A percentile compares a stretch with the other conserved stretches of the same genome.
phyloP scores from a whole-genome alignment of 805 yeast genomes.

The Myxozyma vanderwaltii region DNA sequence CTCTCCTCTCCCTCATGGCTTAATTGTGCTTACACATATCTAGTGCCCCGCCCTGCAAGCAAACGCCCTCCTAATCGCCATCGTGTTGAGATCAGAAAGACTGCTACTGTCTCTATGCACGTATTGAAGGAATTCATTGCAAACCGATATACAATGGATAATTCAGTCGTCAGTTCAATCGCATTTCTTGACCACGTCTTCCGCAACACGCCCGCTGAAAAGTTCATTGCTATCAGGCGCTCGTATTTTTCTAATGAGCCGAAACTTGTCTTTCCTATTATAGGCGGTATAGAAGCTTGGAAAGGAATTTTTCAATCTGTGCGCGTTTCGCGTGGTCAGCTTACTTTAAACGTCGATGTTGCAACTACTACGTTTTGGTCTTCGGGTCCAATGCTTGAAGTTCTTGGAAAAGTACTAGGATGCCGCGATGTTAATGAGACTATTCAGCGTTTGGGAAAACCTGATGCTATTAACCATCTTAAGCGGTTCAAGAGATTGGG shows the following conservation, averaged over 20 bases:
- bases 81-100: slow-evolving; percentile 12
- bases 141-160: slow-evolving; percentile 16
- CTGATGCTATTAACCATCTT: slow-evolving; percentile 20
- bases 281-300: slow-evolving; percentile 40
- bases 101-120: slow-evolving; percentile 21
- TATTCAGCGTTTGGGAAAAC: slow-evolving; percentile 35
- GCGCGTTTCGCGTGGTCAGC: slow-evolving; percentile 38
- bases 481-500: slow-evolving; percentile 7
- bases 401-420: slow-evolving; percentile 18
- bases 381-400: slow-evolving; percentile 38
- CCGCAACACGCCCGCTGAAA: slow-evolving; percentile 16
- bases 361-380: slow-evolving; percentile 40
- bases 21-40: not conserved
- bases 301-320: slow-evolving; percentile 42
- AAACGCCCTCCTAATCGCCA: slow-evolving; percentile 6
- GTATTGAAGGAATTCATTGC: slow-evolving; percentile 16
- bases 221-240: slow-evolving; percentile 16
- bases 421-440: slow-evolving; percentile 35
- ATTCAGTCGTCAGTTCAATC: slow-evolving; percentile 18
- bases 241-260: slow-evolving; percentile 8
- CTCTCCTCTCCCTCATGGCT: not conserved
- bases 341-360: slow-evolving; percentile 40
- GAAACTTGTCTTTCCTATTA: slow-evolving; percentile 26
- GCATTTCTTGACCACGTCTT: slow-evolving; percentile 24
- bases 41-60: not conserved